Base-by-base conservation (phyloP, 2,329 filamentous ascomycete species). In the Dactylellina drechsleri region DNA sequence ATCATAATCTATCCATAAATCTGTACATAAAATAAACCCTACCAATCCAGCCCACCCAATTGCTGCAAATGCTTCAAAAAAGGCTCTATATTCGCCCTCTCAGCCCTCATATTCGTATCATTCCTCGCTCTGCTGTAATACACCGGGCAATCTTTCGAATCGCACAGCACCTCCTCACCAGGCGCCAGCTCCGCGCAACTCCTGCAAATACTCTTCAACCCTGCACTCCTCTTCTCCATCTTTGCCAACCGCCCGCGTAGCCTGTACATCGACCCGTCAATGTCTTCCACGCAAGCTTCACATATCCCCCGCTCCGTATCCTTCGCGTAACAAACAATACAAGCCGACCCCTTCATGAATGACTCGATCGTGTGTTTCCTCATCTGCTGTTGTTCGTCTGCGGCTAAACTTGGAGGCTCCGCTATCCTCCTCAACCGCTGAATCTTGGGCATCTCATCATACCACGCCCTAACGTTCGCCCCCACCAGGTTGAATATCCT, bases 401-500 rank as follows among this genome's bases (percentile, higher is more conserved):
- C 71, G 75, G 13, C 57, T 45, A 57, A 64, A 73, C 75, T 79
- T 79, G 76, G 80, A 77, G 1, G 80, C 79, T 7, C 80, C 80
- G 70, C 86, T 85, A 92, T 83, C 65, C 87, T 87, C 28, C 90
- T 87, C 53, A 94, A 87, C 7, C 90, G 89, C 80, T 93, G 91
- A 18, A 95, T 85, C 81, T 96, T 97, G 53, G 94, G 94, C 92
- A 98, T 96, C 82, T 97, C 93, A 77, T 97, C 92, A 80, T 93
- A 98, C 95, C 95, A 99, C 72, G 88, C 87, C 16, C 91, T 85
- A 0, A 98, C 91, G 80, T 95, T 96, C 36, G 93, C 95, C 5
- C 95, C 95, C 1, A 98, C 91, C 1, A 99, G 89, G 80, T 95
- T 97, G 84, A 99, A 97, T 77, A 99, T 97, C 28, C 95, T 90